Percentiles rank a stretch among this genome's conserved stretches.
These are phyloP conservation scores for Hysterium pulicare DNA, from an alignment of 2,329 filamentous ascomycete species.

Conservation along the genomic window DNA sequence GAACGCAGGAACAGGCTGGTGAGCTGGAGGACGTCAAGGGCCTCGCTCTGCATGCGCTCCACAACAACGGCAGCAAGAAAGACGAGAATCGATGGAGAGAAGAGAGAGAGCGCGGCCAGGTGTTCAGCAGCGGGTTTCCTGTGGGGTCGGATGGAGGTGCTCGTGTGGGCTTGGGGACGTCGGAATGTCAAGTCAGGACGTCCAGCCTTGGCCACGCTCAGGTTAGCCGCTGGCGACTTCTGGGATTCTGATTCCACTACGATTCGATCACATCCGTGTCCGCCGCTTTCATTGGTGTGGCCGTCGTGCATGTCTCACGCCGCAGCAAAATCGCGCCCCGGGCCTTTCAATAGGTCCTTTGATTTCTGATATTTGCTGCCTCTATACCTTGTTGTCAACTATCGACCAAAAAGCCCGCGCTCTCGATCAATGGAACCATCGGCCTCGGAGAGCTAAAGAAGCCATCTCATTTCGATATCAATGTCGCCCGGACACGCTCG, in stretches of 20 bases:
- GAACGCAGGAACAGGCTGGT: too few species aligned
- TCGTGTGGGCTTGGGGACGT: background rate
- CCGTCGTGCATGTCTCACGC: conserved; percentile 19
- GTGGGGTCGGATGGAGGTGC: background rate
- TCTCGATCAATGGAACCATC: too few species aligned
- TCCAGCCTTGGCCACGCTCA: conserved; percentile 5
- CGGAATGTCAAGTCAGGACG: background rate
- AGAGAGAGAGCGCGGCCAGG: background rate
- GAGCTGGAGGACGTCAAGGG: background rate
- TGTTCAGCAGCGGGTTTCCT: background rate
- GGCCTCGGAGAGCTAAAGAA: too few species aligned
- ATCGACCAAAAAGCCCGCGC: background rate
- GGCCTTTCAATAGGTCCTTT: conserved; percentile 12
- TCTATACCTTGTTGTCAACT: too few species aligned
- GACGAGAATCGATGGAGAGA: background rate
- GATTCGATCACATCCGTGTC: conserved; percentile 10
- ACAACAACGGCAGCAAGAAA: background rate
- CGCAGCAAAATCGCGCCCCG: conserved; percentile 2
- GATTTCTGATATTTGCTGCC: conserved; percentile 18
- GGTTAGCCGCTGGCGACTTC: conserved; percentile 22
- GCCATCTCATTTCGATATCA: too few species aligned
- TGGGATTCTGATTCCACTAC: conserved; percentile 9
- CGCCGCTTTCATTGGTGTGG: conserved; percentile 18
- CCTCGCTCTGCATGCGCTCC: background rate
- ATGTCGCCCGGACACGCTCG: too few species aligned